These are phyloP conservation scores for Cytospora piceicola DNA, from an alignment of 2,329 filamentous ascomycete species.

Conservation along the genomic window DNA sequence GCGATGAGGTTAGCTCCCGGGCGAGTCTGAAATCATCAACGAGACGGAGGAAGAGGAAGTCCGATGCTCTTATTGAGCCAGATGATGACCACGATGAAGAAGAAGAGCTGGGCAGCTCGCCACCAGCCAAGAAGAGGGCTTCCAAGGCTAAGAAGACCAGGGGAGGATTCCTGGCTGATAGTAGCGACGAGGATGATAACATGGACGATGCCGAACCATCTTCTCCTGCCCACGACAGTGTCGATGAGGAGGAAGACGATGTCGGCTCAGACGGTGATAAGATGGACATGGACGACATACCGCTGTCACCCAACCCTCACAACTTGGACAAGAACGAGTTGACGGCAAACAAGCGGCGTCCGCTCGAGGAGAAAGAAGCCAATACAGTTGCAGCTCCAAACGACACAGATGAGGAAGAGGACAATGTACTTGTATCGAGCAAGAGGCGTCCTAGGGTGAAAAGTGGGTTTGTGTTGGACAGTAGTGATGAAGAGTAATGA, in stretches of 20 bases:
- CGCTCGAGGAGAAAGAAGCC: constrained; percentile 22
- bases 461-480: constrained; percentile 27
- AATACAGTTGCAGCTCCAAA: constrained; percentile 9
- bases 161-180: constrained; percentile 28
- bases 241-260: constrained; percentile 13
- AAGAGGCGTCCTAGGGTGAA: constrained; percentile 26
- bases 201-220: constrained; percentile 26
- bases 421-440: constrained; percentile 17
- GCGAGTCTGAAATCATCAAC: neutral
- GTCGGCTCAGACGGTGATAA: constrained; percentile 37
- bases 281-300: constrained; percentile 34
- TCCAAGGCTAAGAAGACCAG: constrained; percentile 30
- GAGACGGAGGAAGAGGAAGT: constrained; percentile 40
- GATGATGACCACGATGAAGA: constrained; percentile 38
- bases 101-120: constrained; percentile 33
- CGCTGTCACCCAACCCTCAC: constrained; percentile 26
- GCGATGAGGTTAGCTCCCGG: constrained; percentile 11
- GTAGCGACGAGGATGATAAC: constrained; percentile 42
- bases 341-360: neutral
- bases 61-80: constrained; percentile 30
- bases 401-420: constrained; percentile 20
- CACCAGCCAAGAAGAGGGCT: constrained; percentile 29
- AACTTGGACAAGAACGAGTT: neutral
- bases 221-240: constrained; percentile 4
- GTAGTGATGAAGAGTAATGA: constrained; percentile 29